Percentiles rank a stretch among this genome's conserved stretches.
These are phyloP conservation scores for Malassezia restricta DNA, from an alignment of 1,284 basidiomycete genomes.

Conservation along the genomic window DNA sequence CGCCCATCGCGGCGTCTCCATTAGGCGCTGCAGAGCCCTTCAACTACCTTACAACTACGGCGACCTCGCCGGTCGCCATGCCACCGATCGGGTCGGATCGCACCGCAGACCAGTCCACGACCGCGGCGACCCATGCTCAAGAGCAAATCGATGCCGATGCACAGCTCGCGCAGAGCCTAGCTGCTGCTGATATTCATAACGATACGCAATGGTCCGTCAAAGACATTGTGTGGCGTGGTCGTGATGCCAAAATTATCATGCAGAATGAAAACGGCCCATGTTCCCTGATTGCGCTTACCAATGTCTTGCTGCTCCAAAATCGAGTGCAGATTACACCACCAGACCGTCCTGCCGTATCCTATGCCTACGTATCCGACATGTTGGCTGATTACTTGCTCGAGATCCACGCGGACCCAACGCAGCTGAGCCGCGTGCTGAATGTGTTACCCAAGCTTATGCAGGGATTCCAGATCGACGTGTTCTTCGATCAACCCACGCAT, in stretches of 20 bases:
- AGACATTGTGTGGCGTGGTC: constrained; percentile 29
- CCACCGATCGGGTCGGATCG: background rate
- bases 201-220: constrained; percentile 34
- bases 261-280: constrained; percentile 59
- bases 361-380: constrained; percentile 66
- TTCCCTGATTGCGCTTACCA: constrained; percentile 66
- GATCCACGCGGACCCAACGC: background rate
- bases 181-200: constrained; percentile 8
- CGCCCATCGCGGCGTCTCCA: background rate
- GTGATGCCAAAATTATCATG: constrained; percentile 29
- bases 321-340: constrained; percentile 48
- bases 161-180: constrained; percentile 1
- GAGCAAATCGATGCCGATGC: constrained; percentile 8
- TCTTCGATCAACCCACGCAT: constrained; percentile 23
- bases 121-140: background rate
- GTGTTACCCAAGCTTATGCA: constrained; percentile 66
- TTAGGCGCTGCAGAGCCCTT: background rate
- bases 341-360: constrained; percentile 60
- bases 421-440: constrained; percentile 62
- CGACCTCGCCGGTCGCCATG: background rate
- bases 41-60: background rate
- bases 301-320: constrained; percentile 31
- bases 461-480: constrained; percentile 50
- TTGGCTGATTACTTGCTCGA: constrained; percentile 67
- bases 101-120: background rate